phyloP scores from a whole-genome alignment of 2,329 filamentous ascomycete species.

The Seiridium unicorne region DNA sequence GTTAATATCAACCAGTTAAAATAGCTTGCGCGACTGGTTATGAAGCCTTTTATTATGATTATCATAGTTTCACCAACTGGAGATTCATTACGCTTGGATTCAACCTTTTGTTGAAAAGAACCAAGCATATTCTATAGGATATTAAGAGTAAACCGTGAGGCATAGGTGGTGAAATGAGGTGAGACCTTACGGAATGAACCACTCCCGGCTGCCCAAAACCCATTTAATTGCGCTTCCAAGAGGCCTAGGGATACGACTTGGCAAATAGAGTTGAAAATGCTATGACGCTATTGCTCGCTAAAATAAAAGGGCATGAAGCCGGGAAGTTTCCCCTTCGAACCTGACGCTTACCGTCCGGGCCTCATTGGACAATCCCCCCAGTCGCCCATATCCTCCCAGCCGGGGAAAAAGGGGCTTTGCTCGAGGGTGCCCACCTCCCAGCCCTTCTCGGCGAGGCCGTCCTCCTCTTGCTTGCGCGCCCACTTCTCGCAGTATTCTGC shows the following conservation, averaged over 20 bases:
- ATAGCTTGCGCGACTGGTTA: not conserved
- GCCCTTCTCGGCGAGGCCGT: conserved; percentile 6
- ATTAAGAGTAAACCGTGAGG: not conserved
- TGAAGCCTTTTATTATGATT: not conserved
- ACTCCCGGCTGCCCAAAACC: too few species aligned
- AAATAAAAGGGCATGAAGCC: not conserved
- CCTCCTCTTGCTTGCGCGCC: conserved; percentile 9
- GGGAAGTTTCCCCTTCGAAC: not conserved
- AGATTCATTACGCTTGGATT: too few species aligned
- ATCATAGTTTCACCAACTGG: too few species aligned
- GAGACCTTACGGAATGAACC: too few species aligned
- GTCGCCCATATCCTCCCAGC: conserved; percentile 10
- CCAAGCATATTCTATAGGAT: not conserved
- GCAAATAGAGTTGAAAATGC: not conserved
- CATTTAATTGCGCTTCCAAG: too few species aligned
- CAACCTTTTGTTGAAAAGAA: too few species aligned
- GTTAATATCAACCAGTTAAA: too few species aligned
- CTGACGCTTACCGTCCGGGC: not conserved
- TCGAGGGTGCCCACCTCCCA: conserved; percentile 11
- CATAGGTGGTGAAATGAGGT: not conserved
- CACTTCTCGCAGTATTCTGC: not conserved
- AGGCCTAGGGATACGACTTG: too few species aligned
- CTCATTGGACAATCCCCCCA: conserved; percentile 6
- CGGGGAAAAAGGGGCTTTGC: conserved; percentile 10
- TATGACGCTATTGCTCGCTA: not conserved